A percentile compares a stretch with the other conserved stretches of the same genome.
Evolutionary conservation across 768 basidiomycete species (phyloP).

Genomic region (Kondoa malvinella): DNA sequence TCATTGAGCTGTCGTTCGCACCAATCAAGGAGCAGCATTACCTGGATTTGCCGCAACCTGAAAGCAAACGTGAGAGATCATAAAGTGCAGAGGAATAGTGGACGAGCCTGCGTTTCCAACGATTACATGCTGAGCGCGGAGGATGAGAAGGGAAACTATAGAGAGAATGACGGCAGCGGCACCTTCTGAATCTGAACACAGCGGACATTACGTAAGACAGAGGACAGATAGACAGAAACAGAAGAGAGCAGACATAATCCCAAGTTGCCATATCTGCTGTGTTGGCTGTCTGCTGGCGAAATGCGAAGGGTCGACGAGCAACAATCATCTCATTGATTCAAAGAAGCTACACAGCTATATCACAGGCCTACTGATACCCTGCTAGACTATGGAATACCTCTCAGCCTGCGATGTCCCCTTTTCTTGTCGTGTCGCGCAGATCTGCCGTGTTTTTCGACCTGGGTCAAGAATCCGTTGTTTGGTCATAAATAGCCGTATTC

Average conservation of each 20-base stretch:
- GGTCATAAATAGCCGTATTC: too few species aligned
- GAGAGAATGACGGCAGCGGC: neutral
- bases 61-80: neutral
- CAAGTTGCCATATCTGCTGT: conserved; percentile 5
- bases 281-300: too few species aligned
- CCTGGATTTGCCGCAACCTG: conserved; percentile 1
- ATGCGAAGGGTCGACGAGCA: too few species aligned
- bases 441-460: too few species aligned
- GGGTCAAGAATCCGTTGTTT: too few species aligned
- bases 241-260: conserved; percentile 1
- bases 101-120: neutral
- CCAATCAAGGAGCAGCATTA: too few species aligned
- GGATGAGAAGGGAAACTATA: neutral
- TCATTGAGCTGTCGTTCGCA: too few species aligned
- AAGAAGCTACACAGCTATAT: neutral
- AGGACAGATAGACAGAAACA: neutral
- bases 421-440: too few species aligned
- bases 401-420: too few species aligned
- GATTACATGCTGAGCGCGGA: neutral
- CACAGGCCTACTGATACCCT: too few species aligned
- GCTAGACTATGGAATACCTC: too few species aligned
- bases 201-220: neutral
- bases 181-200: conserved; percentile 2
- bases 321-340: too few species aligned
- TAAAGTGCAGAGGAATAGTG: neutral